Conservation (phyloP, 2,329 filamentous ascomycete species). For the Cercospora sesami region DNA sequence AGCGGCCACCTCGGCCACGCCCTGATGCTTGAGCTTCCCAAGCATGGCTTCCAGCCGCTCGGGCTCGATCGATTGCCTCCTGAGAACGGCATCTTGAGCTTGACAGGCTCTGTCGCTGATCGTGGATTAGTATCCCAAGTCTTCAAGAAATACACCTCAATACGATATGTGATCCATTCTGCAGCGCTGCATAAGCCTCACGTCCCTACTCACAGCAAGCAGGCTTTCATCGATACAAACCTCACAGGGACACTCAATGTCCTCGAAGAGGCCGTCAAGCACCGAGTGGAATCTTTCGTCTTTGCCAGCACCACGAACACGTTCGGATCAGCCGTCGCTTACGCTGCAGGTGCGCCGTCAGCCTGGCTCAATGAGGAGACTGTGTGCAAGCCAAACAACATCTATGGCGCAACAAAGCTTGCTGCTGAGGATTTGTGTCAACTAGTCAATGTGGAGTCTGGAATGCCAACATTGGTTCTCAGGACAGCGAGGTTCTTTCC, state of each 20-base stretch:
- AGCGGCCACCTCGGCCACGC: neutral
- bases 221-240: neutral
- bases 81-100: neutral
- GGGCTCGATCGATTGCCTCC: neutral
- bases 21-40: neutral
- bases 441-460: too few relatives aligned
- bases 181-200: slow-evolving; percentile 27
- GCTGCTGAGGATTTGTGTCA: too few relatives aligned
- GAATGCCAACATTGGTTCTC: too few relatives aligned
- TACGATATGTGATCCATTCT: slow-evolving; percentile 21
- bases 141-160: slow-evolving; percentile 5
- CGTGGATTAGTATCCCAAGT: neutral
- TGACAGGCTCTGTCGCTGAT: neutral
- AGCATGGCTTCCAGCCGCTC: neutral
- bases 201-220: slow-evolving; percentile 18
- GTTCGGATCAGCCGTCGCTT: slow-evolving; percentile 14
- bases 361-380: too few relatives aligned
- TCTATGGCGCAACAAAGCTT: too few relatives aligned
- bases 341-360: neutral
- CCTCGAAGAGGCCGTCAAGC: too few relatives aligned
- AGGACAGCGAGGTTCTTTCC: too few relatives aligned
- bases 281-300: too few relatives aligned
- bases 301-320: slow-evolving; percentile 22
- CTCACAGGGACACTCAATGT: too few relatives aligned
- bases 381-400: too few relatives aligned